A percentile compares a stretch with the other conserved stretches of the same genome.
These are phyloP conservation scores for Pleurotus eryngii DNA, from an alignment of 768 basidiomycete species.

Conservation along the genomic window DNA sequence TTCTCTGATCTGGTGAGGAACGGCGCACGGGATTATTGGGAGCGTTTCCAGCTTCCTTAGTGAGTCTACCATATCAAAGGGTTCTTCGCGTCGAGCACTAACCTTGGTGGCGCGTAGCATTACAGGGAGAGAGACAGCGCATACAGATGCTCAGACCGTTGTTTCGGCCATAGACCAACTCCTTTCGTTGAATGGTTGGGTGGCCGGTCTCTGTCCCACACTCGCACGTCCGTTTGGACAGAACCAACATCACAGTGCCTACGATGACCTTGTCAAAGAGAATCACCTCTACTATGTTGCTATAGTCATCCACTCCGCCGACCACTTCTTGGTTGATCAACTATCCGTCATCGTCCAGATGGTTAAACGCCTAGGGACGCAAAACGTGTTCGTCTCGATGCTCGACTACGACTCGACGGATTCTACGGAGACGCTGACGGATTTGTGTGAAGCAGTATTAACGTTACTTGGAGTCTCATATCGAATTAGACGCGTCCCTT, in stretches of 20 bases:
- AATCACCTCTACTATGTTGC: constrained; percentile 92
- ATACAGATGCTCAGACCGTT: constrained; percentile 89
- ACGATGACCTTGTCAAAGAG: constrained; percentile 81
- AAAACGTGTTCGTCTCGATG: constrained; percentile 96
- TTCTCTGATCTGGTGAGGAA: constrained; percentile 71
- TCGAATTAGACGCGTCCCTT: constrained; percentile 84
- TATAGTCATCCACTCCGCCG: constrained; percentile 94
- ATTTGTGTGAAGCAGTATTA: constrained; percentile 93
- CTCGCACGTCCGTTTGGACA: constrained; percentile 93
- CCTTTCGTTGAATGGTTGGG: constrained; percentile 97
- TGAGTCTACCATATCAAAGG: background rate
- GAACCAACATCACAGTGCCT: constrained; percentile 80
- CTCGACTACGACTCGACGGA: constrained; percentile 95
- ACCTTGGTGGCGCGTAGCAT: constrained; percentile 48
- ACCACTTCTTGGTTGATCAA: constrained; percentile 98
- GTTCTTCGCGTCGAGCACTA: background rate
- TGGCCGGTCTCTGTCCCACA: constrained; percentile 91
- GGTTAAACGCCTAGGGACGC: constrained; percentile 83
- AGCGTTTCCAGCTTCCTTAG: constrained; percentile 62
- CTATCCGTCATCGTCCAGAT: constrained; percentile 97
- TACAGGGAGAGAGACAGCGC: constrained; percentile 74
- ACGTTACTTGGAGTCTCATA: constrained; percentile 92
- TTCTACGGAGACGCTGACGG: constrained; percentile 90
- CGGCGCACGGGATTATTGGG: constrained; percentile 88
- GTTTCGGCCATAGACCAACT: constrained; percentile 89